Evolutionary conservation across 345 rosid genomes (phyloP).

Genomic region (Lepidium aucheri): DNA sequence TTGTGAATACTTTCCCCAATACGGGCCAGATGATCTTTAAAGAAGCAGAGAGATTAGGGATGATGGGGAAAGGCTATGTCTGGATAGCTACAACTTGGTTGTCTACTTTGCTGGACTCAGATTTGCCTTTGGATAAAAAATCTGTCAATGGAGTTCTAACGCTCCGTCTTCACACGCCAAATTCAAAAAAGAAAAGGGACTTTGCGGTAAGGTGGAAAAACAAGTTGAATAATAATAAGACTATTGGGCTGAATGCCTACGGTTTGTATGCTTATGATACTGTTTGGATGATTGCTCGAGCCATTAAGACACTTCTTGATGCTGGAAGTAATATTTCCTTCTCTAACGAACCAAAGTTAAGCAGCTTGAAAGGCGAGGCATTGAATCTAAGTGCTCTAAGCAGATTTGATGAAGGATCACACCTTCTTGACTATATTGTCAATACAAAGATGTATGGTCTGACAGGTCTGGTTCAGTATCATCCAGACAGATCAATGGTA

Average conservation of each 20-base stretch:
- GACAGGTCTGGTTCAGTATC: conserved; percentile 59
- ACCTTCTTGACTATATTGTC: conserved; percentile 49
- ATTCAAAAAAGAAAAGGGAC: conserved; percentile 51
- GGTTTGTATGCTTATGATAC: conserved; percentile 87
- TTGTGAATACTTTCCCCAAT: conserved; percentile 44
- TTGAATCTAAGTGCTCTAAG: conserved; percentile 68
- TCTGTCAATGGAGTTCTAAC: conserved; percentile 58
- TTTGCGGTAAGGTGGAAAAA: conserved; percentile 58
- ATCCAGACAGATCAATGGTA: conserved; percentile 47
- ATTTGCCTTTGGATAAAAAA: conserved; percentile 26
- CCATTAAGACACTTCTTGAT: conserved; percentile 52
- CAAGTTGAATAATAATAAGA: conserved; percentile 42
- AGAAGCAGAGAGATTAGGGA: conserved; percentile 64
- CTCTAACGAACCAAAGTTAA: conserved; percentile 46
- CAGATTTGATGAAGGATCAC: conserved; percentile 57
- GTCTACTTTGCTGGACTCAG: conserved; percentile 65
- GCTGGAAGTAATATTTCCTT: conserved; percentile 62
- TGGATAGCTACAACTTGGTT: conserved; percentile 90
- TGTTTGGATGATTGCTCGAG: conserved; percentile 82
- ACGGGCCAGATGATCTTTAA: conserved; percentile 66
- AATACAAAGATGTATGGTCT: conserved; percentile 67
- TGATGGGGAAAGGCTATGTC: conserved; percentile 75
- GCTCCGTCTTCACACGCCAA: conserved; percentile 62
- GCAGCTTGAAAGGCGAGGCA: conserved; percentile 34
- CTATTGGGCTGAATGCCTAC: conserved; percentile 66